Percentiles rank a stretch among this genome's conserved stretches.
phyloP scores from a whole-genome alignment of 805 yeast species.

The Alloascoidea africana region DNA sequence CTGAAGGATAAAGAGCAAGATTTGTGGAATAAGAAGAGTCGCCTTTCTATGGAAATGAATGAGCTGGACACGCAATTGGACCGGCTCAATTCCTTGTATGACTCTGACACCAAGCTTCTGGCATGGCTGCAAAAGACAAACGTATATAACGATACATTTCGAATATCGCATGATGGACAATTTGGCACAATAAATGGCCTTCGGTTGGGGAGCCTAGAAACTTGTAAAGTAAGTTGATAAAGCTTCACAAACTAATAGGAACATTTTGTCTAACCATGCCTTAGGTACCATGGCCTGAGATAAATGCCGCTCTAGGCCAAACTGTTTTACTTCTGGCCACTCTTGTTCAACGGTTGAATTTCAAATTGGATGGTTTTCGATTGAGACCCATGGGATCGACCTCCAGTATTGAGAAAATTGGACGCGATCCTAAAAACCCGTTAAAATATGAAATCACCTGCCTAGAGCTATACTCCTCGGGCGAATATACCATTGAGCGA shows the following conservation, averaged over 20 bases:
- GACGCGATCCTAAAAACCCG: conserved; percentile 19
- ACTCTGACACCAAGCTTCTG: conserved; percentile 44
- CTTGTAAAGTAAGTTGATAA: conserved; percentile 22
- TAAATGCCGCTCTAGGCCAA: conserved; percentile 86
- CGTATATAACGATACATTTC: conserved; percentile 68
- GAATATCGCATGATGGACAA: conserved; percentile 4
- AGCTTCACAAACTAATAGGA: not conserved
- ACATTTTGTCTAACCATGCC: not conserved
- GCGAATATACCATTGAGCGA: conserved; percentile 61
- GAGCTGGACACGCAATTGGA: conserved; percentile 40
- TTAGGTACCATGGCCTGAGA: conserved; percentile 71
- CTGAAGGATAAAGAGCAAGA: conserved; percentile 29
- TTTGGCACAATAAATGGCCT: conserved; percentile 50
- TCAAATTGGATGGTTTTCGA: conserved; percentile 42
- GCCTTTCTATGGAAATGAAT: conserved; percentile 34
- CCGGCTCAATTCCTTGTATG: conserved; percentile 47
- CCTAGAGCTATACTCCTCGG: conserved; percentile 49
- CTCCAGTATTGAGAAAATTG: conserved; percentile 53
- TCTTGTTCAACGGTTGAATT: conserved; percentile 36
- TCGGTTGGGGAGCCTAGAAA: conserved; percentile 56
- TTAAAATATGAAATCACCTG: conserved; percentile 20
- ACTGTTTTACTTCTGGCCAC: conserved; percentile 55
- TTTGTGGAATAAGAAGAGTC: conserved; percentile 35
- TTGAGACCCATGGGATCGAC: conserved; percentile 75
- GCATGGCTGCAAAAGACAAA: conserved; percentile 63